These are phyloP conservation scores for Solanum neorickii DNA, from an alignment of 257 asterid species.

Conservation along the genomic window DNA sequence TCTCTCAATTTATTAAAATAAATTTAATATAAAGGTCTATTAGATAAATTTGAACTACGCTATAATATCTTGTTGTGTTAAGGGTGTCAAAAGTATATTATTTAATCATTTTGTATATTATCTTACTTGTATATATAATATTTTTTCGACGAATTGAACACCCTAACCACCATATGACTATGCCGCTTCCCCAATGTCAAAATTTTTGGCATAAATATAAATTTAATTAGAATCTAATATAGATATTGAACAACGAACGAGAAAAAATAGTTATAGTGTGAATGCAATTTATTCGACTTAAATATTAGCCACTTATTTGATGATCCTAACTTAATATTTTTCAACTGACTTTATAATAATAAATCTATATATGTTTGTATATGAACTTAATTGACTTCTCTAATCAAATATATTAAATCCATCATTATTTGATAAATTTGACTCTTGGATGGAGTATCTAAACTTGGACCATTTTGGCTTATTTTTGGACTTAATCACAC, in stretches of 20 bases:
- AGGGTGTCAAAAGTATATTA: too few species aligned
- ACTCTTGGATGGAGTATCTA: background rate
- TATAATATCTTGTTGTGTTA: too few species aligned
- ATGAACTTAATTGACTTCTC: background rate
- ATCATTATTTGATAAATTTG: background rate
- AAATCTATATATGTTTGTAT: background rate
- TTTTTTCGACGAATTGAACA: too few species aligned
- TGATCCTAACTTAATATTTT: too few species aligned
- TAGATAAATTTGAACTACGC: too few species aligned
- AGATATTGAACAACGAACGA: fast-evolving
- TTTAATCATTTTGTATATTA: too few species aligned
- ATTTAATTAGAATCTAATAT: background rate
- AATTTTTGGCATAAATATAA: background rate
- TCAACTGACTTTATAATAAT: too few species aligned
- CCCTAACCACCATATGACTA: background rate
- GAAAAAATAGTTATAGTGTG: background rate
- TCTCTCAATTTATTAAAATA: too few species aligned
- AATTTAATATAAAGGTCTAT: too few species aligned
- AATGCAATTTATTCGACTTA: background rate
- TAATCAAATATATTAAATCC: background rate
- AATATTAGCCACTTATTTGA: background rate
- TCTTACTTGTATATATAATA: too few species aligned
- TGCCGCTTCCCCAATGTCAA: too few species aligned
- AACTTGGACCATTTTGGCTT: background rate
- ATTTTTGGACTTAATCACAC: background rate